Percentiles rank a stretch among this genome's conserved stretches.
Evolutionary conservation across 345 rosid species (phyloP).

Genomic region (Hibiscus trionum): DNA sequence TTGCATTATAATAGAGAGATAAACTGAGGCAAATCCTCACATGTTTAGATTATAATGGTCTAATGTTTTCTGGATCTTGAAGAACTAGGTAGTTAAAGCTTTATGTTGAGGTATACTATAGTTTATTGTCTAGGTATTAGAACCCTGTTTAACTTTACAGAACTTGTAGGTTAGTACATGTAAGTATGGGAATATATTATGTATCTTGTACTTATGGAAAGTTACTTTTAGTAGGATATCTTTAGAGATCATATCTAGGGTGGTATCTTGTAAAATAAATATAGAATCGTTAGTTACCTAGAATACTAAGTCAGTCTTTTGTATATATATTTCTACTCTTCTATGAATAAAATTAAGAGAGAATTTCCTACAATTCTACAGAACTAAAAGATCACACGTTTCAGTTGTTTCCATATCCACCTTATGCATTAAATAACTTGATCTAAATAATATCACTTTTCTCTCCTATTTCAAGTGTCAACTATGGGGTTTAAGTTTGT

Average conservation of each 20-base stretch:
- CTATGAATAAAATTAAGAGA: too few species aligned
- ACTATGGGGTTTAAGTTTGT: slow-evolving; percentile 4
- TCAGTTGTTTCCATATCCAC: neutral
- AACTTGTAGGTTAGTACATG: neutral
- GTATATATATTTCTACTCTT: too few species aligned
- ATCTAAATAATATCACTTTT: neutral
- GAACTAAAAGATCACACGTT: neutral
- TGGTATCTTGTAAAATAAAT: too few species aligned
- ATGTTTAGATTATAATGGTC: neutral
- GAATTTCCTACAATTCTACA: too few species aligned
- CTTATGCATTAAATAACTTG: neutral
- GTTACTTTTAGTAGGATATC: too few species aligned
- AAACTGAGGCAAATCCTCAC: neutral
- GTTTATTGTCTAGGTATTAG: neutral
- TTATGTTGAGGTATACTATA: neutral
- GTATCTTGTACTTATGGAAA: too few species aligned
- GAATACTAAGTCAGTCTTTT: too few species aligned
- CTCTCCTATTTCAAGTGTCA: neutral
- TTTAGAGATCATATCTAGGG: too few species aligned
- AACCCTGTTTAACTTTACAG: neutral
- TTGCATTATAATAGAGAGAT: neutral
- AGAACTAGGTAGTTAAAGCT: neutral
- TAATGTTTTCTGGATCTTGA: neutral
- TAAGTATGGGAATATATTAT: too few species aligned
- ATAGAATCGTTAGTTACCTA: too few species aligned